Base-by-base conservation (phyloP, 257 asterid species). In the Verbascum thapsus region DNA sequence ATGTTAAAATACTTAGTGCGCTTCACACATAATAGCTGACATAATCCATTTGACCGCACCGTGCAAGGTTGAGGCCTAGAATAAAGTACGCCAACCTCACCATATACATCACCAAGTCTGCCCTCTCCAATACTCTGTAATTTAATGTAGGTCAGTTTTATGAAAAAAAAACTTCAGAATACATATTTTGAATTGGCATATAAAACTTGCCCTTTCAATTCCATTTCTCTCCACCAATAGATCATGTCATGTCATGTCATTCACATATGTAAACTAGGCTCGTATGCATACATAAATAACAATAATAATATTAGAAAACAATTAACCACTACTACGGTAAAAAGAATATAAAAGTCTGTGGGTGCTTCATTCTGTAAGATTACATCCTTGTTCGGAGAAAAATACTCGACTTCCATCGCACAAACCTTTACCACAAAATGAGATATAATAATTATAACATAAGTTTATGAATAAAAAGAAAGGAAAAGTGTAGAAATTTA, bases 31-130 rank as follows among this genome's bases (percentile, higher is more conserved):
- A 84, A 75, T 9, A 84, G 67, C 73, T 78, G 88, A 57, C 85
- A 66, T 26, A 84, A 49, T 64, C 84, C 61, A 63, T 74, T 81
- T 1, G 88, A 81, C 26, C 88, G 75, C 58, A 79, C 80, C 1
- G 91, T 79, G 55, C 76, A 84, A 30, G 74, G 65, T 65, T 84
- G 91, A 61, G 91, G 88, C 74, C 88, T 78, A 58, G 72, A 78
- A 68, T 85, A 84, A 23, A 84, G 76, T 67, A 78, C 91, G 58
- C 91, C 84, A 30, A 84, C 74, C 66, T 84, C 91, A 43, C 88
- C 91, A 60, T 81, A 79, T 12, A 74, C 68, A 38, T 84, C 85
- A 8, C 91, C 88, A 7, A 73, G 53, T 65, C 67, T 78, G 30
- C 83, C 88, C 71, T 84, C 76, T 48, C 88, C 79, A 18, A 76